phyloP scores from a whole-genome alignment of 2,329 filamentous ascomycete species.

The Emericellopsis atlantica region DNA sequence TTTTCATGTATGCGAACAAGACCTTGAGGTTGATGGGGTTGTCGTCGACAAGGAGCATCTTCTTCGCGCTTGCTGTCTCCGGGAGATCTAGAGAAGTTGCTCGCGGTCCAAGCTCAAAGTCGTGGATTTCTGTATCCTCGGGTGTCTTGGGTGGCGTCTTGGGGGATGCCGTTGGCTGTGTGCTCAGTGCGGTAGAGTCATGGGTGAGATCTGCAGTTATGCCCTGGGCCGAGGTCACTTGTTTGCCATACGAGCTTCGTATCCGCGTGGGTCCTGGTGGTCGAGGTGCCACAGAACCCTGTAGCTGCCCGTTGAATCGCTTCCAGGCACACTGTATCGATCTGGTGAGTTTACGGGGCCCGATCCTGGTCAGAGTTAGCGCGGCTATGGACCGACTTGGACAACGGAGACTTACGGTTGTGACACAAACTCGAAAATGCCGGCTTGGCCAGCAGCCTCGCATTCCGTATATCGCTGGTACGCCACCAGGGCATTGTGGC shows the following conservation, averaged over 20 bases:
- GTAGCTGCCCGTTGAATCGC: no score
- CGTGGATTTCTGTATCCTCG: not conserved
- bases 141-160: not conserved
- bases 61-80: not conserved
- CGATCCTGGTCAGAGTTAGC: constrained; percentile 1
- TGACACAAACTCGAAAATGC: constrained; percentile 21
- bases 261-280: no score
- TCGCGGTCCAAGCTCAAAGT: not conserved
- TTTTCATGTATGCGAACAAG: constrained; percentile 19
- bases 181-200: not conserved
- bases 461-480: constrained; percentile 9
- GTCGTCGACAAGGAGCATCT: constrained; percentile 26
- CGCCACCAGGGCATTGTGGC: constrained; percentile 15
- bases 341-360: not conserved
- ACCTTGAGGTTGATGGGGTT: constrained; percentile 23
- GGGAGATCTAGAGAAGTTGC: not conserved
- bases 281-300: no score
- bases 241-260: no score
- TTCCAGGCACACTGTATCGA: no score
- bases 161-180: not conserved
- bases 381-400: not conserved
- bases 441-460: constrained; percentile 7
- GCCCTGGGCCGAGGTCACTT: no score
- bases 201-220: no score
- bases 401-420: constrained; percentile 18